Base-by-base conservation (phyloP, 306 rosid species). In the Canavalia ensiformis region DNA sequence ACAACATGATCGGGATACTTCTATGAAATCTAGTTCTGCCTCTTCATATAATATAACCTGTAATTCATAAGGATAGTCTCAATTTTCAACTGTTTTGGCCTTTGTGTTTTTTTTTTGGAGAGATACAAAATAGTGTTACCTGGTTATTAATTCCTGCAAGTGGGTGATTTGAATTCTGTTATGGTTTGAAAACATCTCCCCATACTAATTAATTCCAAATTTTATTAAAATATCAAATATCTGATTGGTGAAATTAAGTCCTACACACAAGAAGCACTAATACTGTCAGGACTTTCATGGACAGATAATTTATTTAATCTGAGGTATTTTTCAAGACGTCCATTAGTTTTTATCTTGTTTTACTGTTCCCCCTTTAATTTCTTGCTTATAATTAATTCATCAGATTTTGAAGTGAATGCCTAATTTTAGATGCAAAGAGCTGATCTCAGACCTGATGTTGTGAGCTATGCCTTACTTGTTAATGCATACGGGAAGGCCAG, bases 401-500 rank as follows among this genome's bases (percentile, higher is more conserved):
- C 86, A 82, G 80, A 85, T 83, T 81, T 84, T 89, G 80, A 91
- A 82, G 87, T 75, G 78, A 87, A 75, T 86, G 81, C 86, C 81
- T 80, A 57, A 84, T 87, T 82, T 82, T 87, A 95, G 99, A 95
- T 95, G 98, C 96, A 95, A 88, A 95, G 98, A 87, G 93, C 97
- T 85, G 94, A 90, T 79, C 91, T 93, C 72, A 89, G 49, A 73
- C 99, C 98, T 45, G 97, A 91, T 11, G 98, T 95, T 52, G 96
- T 93, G 82, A 95, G 97, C 90, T 95, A 93, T 87, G 96, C 98
- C 54, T 84, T 88, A 83, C 97, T 95, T 57, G 82, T 95, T 54
- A 87, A 64, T 87, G 97, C 99, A 44, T 95, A 95, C 54, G 99
- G 99, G 84, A 93, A 95, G 87, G 99, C 97, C 67, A 88, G 97